A percentile compares a stretch with the other conserved stretches of the same genome.
phyloP scores from a whole-genome alignment of 495 filamentous ascomycete species.

The Articulospora tetracladia region DNA sequence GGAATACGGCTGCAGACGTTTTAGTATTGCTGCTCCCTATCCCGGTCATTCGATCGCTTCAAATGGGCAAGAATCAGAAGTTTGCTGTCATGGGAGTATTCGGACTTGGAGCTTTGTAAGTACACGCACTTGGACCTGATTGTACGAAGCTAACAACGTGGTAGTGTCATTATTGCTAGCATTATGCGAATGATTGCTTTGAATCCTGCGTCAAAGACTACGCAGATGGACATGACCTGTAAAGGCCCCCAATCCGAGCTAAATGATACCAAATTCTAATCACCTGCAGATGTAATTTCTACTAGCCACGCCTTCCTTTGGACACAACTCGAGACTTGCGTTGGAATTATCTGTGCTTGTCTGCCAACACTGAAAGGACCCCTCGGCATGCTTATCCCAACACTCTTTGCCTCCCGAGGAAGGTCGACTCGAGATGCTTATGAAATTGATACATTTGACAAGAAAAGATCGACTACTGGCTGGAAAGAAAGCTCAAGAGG shows the following conservation, averaged over 20 bases:
- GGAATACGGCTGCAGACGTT: conserved; percentile 45
- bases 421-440: neutral
- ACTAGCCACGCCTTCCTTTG: conserved; percentile 20
- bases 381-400: neutral
- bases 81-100: conserved; percentile 34
- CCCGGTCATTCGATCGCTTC: conserved; percentile 29
- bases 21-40: conserved; percentile 38
- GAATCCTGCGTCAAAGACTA: conserved; percentile 10
- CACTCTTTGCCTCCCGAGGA: neutral
- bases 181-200: conserved; percentile 27
- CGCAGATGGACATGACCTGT: conserved; percentile 9
- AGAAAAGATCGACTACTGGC: neutral
- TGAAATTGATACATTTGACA: neutral
- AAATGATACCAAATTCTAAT: neutral
- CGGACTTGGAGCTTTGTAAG: conserved; percentile 35
- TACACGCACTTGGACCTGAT: neutral
- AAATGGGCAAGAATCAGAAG: conserved; percentile 32
- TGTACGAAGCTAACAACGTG: too few species aligned
- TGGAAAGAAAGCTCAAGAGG: neutral
- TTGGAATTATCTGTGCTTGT: conserved; percentile 30
- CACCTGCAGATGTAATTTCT: conserved; percentile 12
- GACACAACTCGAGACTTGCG: conserved; percentile 29
- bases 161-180: conserved; percentile 19
- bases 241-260: neutral
- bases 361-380: conserved; percentile 26